phyloP scores from a whole-genome alignment of 345 rosid species.

The Melastoma malabathricum region DNA sequence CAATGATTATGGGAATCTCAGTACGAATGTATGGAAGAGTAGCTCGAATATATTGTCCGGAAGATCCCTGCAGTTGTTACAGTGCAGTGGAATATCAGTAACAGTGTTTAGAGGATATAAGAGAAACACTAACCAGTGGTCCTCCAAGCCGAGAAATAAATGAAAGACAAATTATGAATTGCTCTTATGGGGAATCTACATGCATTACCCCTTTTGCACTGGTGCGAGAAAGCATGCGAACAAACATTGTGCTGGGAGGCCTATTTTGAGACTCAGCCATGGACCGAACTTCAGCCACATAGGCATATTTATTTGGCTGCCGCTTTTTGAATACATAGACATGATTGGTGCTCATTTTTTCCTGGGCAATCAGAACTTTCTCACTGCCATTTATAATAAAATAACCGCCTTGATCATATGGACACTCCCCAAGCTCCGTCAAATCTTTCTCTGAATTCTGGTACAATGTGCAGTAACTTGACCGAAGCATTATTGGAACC shows the following conservation, averaged over 20 bases:
- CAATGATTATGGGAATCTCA: conserved; percentile 95
- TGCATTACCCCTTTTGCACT: conserved; percentile 89
- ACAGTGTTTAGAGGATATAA: background rate
- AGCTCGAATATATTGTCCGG: conserved; percentile 90
- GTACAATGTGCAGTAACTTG: conserved; percentile 74
- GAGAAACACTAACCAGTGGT: background rate
- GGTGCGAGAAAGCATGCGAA: conserved; percentile 94
- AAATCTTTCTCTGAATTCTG: conserved; percentile 95
- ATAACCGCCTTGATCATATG: conserved; percentile 97
- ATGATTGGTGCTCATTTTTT: conserved; percentile 99
- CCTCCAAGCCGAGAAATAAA: background rate
- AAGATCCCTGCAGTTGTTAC: conserved; percentile 56
- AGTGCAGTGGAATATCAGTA: background rate
- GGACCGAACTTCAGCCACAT: conserved; percentile 87
- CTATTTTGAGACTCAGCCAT: conserved; percentile 95
- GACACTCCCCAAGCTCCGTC: conserved; percentile 98
- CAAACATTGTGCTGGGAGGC: conserved; percentile 98
- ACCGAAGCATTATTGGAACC: conserved; percentile 99
- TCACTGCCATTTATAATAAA: conserved; percentile 98
- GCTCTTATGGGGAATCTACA: background rate
- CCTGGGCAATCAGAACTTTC: conserved; percentile 94
- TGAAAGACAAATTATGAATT: background rate
- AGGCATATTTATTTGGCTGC: conserved; percentile 91
- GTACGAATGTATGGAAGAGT: conserved; percentile 95
- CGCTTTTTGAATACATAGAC: conserved; percentile 94